Percentiles rank a stretch among this genome's conserved stretches.
Evolutionary conservation across 2,329 filamentous ascomycete genomes (phyloP).

Genomic region (Pseudocercospora fijiensis): DNA sequence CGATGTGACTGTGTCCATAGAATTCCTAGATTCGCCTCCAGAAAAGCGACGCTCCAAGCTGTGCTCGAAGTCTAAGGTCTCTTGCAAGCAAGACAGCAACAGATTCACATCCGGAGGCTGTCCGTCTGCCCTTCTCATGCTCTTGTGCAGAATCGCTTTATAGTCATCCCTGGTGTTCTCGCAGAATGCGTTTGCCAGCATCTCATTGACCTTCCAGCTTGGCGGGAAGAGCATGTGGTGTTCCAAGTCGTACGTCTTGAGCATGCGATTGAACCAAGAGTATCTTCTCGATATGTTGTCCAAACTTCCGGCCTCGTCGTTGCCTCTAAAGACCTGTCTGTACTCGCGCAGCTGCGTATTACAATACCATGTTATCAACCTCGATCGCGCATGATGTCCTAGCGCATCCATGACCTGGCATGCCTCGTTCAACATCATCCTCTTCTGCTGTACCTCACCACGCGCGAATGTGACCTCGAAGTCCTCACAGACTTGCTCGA

Average conservation of each 20-base stretch:
- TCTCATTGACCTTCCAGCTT: conserved; percentile 86
- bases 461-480: conserved; percentile 95
- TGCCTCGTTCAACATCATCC: conserved; percentile 74
- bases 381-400: conserved; percentile 77
- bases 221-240: conserved; percentile 83
- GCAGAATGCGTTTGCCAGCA: conserved; percentile 86
- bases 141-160: conserved; percentile 84
- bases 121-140: conserved; percentile 74
- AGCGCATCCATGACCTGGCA: conserved; percentile 94
- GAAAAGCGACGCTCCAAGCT: conserved; percentile 81
- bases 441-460: conserved; percentile 70
- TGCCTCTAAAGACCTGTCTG: conserved; percentile 89
- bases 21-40: conserved; percentile 61
- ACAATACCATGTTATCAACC: conserved; percentile 93
- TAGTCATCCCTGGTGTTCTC: conserved; percentile 95
- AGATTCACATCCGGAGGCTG: conserved; percentile 85
- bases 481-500: conserved; percentile 98
- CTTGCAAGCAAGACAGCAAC: conserved; percentile 82
- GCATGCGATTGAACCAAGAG: conserved; percentile 92
- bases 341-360: conserved; percentile 97
- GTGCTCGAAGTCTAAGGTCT: conserved; percentile 96
- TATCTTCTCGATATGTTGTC: conserved; percentile 96
- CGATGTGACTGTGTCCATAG: conserved; percentile 78
- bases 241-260: conserved; percentile 94
- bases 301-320: conserved; percentile 91